phyloP scores from a whole-genome alignment of 2,329 filamentous ascomycete species.

The Phaeomoniella chlamydospora region DNA sequence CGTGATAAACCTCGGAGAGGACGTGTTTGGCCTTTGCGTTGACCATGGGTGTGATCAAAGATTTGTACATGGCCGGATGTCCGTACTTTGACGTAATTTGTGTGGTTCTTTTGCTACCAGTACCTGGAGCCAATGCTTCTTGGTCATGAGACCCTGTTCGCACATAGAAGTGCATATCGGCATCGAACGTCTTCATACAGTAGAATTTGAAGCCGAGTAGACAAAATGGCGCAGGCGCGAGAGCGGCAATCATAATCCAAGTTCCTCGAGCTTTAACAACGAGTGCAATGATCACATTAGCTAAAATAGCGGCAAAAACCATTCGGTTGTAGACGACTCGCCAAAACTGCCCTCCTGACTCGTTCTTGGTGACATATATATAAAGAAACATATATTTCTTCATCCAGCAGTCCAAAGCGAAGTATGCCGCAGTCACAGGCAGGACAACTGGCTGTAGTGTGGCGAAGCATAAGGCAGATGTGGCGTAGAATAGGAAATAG shows the following conservation, averaged over 20 bases:
- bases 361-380: constrained; percentile 91
- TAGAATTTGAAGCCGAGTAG: constrained; percentile 77
- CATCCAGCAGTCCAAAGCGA: constrained; percentile 69
- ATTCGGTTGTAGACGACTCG: constrained; percentile 84
- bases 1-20: constrained; percentile 72
- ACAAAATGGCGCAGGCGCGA: constrained; percentile 63
- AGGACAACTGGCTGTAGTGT: constrained; percentile 78
- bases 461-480: constrained; percentile 73
- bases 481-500: constrained; percentile 90
- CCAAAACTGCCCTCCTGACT: constrained; percentile 91
- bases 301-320: constrained; percentile 64
- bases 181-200: constrained; percentile 62
- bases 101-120: constrained; percentile 27
- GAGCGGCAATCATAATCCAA: constrained; percentile 49
- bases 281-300: constrained; percentile 65
- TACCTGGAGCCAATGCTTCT: constrained; percentile 23
- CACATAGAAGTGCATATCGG: constrained; percentile 67
- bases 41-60: constrained; percentile 89
- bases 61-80: constrained; percentile 79
- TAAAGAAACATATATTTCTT: constrained; percentile 95
- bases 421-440: constrained; percentile 78
- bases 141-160: constrained; percentile 43
- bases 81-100: constrained; percentile 64
- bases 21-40: constrained; percentile 79
- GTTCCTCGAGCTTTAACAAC: constrained; percentile 58